Conservation (phyloP, 305 asterid species). For the Plantago lanceolata region DNA sequence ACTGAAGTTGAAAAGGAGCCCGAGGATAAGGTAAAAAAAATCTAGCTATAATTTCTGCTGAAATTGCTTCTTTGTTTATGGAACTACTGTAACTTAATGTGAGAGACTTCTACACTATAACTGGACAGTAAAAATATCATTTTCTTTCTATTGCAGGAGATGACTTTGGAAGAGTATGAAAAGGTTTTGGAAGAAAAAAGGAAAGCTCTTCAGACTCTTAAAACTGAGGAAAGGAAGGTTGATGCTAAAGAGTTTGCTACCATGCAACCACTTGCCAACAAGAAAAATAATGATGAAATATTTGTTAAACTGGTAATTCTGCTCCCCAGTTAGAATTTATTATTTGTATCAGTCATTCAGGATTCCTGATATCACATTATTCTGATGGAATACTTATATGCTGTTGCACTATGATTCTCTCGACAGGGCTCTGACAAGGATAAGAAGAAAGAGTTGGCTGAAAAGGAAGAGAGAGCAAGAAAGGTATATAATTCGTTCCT, state of each 20-base stretch:
- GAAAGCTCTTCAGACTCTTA: slow-evolving; percentile 48
- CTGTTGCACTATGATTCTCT: neutral
- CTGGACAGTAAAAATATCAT: neutral
- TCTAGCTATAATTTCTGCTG: neutral
- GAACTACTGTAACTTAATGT: neutral
- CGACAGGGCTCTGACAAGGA: slow-evolving; percentile 54
- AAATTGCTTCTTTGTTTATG: neutral
- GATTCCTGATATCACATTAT: neutral
- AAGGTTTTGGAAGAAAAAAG: slow-evolving; percentile 59
- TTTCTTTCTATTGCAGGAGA: slow-evolving; percentile 36
- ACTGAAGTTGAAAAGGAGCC: slow-evolving; percentile 54
- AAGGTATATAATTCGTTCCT: slow-evolving; percentile 32
- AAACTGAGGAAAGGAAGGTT: slow-evolving; percentile 64
- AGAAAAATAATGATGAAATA: slow-evolving; percentile 49
- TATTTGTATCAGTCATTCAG: neutral
- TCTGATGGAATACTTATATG: neutral
- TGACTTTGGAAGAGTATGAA: slow-evolving; percentile 76
- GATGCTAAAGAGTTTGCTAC: slow-evolving; percentile 54
- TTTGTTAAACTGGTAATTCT: slow-evolving; percentile 58
- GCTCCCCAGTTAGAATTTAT: neutral
- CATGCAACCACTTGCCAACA: slow-evolving; percentile 61
- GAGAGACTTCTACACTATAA: neutral
- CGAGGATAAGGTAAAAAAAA: slow-evolving; percentile 50
- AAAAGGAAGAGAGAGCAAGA: slow-evolving; percentile 61
- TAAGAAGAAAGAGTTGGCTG: slow-evolving; percentile 54